Conservation (phyloP, 192 early-diverging fungal genomes). For the Gryganskiella cystojenkinii region DNA sequence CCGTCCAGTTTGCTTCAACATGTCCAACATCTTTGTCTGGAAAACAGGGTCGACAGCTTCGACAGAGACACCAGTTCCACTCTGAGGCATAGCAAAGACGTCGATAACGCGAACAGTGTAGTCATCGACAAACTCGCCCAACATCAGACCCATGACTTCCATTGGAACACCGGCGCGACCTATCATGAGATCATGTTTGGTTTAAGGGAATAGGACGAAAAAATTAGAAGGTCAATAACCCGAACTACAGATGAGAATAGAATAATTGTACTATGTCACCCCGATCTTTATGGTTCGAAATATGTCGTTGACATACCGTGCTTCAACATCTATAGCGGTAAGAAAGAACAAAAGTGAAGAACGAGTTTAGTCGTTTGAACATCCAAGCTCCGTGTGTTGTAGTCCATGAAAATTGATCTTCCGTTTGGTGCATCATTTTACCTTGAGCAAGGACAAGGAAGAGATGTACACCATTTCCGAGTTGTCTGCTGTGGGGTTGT, state of each 20-base stretch:
- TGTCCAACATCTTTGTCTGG: conserved; percentile 99
- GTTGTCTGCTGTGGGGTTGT: conserved; percentile 96
- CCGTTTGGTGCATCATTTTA: conserved; percentile 32
- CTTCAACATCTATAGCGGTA: conserved; percentile 79
- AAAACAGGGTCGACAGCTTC: conserved; percentile 99
- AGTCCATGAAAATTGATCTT: not conserved
- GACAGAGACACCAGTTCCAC: conserved; percentile 98
- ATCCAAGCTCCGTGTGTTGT: too few species aligned
- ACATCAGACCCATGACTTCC: conserved; percentile 99
- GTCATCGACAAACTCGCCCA: conserved; percentile 99
- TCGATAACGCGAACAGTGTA: conserved; percentile 99
- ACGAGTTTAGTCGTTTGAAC: not conserved
- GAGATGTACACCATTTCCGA: conserved; percentile 99
- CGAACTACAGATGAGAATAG: not conserved
- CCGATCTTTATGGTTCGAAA: too few species aligned
- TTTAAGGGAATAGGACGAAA: too few species aligned
- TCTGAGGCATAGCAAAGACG: conserved; percentile 99
- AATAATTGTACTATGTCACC: not conserved
- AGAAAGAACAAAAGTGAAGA: not conserved
- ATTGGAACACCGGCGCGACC: conserved; percentile 98
- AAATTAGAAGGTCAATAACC: not conserved
- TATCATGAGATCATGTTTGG: too few species aligned
- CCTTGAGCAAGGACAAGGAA: conserved; percentile 95
- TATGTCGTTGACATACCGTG: conserved; percentile 68
- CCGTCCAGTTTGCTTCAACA: conserved; percentile 99